phyloP scores from a whole-genome alignment of 1,284 basidiomycete genomes.

The Paramarasmius palmivorus region DNA sequence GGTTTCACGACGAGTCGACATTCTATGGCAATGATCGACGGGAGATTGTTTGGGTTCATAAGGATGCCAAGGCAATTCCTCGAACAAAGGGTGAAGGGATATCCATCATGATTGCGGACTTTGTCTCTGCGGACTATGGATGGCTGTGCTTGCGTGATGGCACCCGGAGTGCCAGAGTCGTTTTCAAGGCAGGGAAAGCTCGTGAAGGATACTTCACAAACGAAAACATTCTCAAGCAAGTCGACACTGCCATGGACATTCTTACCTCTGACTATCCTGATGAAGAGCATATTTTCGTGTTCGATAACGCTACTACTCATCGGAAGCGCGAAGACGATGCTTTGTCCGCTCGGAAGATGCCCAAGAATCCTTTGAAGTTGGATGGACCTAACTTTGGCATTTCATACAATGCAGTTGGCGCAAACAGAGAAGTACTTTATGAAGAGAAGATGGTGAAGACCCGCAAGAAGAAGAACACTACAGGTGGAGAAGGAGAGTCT shows the following conservation, averaged over 20 bases:
- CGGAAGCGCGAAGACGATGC: constrained; percentile 21
- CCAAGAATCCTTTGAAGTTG: background rate
- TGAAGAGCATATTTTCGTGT: constrained; percentile 30
- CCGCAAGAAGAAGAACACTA: too few species aligned
- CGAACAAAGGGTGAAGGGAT: constrained; percentile 26
- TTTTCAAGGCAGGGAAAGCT: constrained; percentile 29
- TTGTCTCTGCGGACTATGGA: constrained; percentile 27
- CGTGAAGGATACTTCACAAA: constrained; percentile 31
- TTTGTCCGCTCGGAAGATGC: constrained; percentile 9
- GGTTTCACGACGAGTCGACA: constrained; percentile 28
- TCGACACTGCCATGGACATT: constrained; percentile 26
- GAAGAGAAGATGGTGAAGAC: constrained; percentile 13
- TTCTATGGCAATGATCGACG: constrained; percentile 31
- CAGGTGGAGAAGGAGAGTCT: constrained; percentile 16
- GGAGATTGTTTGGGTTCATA: constrained; percentile 22
- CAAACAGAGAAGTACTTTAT: background rate
- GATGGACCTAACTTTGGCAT: constrained; percentile 4
- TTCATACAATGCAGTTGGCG: background rate
- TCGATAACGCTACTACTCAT: constrained; percentile 37
- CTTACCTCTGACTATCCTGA: constrained; percentile 25
- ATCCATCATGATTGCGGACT: constrained; percentile 36
- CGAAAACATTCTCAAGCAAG: constrained; percentile 26
- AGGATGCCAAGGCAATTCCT: constrained; percentile 19
- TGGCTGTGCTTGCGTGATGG: constrained; percentile 19
- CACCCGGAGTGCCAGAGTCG: constrained; percentile 17